These are phyloP conservation scores for Monosporascus sp. DNA, from an alignment of 2,329 filamentous ascomycete species.

Conservation along the genomic window DNA sequence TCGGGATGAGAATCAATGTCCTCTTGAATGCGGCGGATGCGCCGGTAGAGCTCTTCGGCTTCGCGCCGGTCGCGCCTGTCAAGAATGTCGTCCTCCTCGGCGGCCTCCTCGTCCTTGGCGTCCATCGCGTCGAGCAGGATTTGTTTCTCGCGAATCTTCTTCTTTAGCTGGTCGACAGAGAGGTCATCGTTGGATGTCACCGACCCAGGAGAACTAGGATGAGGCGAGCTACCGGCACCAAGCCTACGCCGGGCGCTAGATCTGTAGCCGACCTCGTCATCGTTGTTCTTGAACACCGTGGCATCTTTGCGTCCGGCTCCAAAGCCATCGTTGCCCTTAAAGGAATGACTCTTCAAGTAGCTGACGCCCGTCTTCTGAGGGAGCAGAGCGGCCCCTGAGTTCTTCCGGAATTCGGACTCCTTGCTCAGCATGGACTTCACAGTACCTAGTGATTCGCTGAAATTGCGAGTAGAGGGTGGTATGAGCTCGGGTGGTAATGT, in stretches of 20 bases:
- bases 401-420: conserved; percentile 86
- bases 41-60: conserved; percentile 88
- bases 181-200: conserved; percentile 73
- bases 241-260: conserved; percentile 88
- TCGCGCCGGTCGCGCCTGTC: conserved; percentile 88
- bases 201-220: conserved; percentile 67
- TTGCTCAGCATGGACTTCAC: conserved; percentile 85
- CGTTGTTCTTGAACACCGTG: conserved; percentile 94
- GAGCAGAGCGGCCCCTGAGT: conserved; percentile 80
- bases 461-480: conserved; percentile 88
- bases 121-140: conserved; percentile 93
- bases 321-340: conserved; percentile 59
- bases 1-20: conserved; percentile 92
- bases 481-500: conserved; percentile 87
- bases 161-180: conserved; percentile 79
- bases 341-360: conserved; percentile 93
- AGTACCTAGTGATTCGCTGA: conserved; percentile 87
- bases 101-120: conserved; percentile 84
- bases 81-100: conserved; percentile 86
- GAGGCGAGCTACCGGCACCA: conserved; percentile 68
- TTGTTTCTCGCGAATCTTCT: conserved; percentile 91
- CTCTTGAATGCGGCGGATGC: conserved; percentile 85
- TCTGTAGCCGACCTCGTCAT: conserved; percentile 85
- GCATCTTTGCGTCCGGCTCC: conserved; percentile 76
- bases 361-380: conserved; percentile 98